These are phyloP conservation scores for Penicillium digitatum DNA, from an alignment of 2,329 filamentous ascomycete genomes.

Conservation along the genomic window DNA sequence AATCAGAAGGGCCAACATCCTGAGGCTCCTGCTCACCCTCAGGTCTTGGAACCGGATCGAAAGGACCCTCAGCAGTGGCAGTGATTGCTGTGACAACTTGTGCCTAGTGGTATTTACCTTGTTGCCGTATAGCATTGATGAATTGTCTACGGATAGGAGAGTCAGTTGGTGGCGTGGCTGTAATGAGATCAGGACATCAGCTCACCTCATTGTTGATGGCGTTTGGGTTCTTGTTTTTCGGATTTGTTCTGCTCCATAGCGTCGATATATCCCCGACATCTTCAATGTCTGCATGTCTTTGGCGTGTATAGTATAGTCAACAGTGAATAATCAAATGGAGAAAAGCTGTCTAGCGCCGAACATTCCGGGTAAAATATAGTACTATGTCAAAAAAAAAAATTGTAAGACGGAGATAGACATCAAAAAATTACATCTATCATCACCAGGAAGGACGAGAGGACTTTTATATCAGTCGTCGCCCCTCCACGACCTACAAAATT, in stretches of 20 bases:
- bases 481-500: neutral
- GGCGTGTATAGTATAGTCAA: neutral
- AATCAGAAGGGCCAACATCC: neutral
- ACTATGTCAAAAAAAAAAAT: neutral
- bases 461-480: neutral
- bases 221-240: neutral
- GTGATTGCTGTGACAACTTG: neutral
- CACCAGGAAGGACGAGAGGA: neutral
- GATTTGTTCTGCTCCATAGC: neutral
- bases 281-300: constrained; percentile 8
- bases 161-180: neutral
- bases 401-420: neutral
- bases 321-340: neutral
- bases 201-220: constrained; percentile 5
- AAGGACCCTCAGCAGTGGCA: constrained; percentile 5
- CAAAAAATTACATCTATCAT: too few relatives aligned
- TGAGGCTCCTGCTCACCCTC: neutral
- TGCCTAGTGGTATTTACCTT: neutral
- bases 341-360: neutral
- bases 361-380: neutral
- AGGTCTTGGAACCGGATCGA: constrained; percentile 2
- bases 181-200: constrained; percentile 2
- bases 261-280: constrained; percentile 4
- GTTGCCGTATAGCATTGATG: neutral
- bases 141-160: neutral